Percentiles rank a stretch among this genome's conserved stretches.
Conservation (phyloP, 805 yeast species). For the Kazachstania taianensis region DNA sequence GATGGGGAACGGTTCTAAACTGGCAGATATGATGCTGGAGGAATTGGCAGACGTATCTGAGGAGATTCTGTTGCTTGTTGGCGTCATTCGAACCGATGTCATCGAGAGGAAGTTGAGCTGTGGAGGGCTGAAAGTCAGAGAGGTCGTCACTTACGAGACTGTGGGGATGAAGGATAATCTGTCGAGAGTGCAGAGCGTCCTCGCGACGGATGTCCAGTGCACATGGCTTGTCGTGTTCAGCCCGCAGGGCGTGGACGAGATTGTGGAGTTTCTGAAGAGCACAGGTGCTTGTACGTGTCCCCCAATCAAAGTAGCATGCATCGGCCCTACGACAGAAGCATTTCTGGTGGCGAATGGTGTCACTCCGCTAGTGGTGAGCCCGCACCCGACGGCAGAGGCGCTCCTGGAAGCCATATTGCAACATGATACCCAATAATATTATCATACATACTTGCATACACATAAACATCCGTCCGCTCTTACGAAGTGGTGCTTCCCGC, state of each 20-base stretch:
- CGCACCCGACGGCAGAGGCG: slow-evolving; percentile 59
- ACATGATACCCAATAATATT: neutral
- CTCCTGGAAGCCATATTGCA: slow-evolving; percentile 32
- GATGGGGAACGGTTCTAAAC: slow-evolving; percentile 71
- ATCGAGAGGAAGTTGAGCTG: slow-evolving; percentile 51
- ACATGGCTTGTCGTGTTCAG: slow-evolving; percentile 80
- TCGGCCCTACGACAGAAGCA: slow-evolving; percentile 84
- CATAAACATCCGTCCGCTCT: neutral
- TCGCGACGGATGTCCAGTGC: slow-evolving; percentile 7
- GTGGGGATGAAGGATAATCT: slow-evolving; percentile 38
- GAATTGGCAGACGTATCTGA: slow-evolving; percentile 18
- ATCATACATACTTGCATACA: neutral
- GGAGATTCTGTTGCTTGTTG: slow-evolving; percentile 65
- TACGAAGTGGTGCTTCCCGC: neutral
- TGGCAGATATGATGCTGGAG: slow-evolving; percentile 52
- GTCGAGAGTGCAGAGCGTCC: slow-evolving; percentile 26
- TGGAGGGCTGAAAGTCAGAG: slow-evolving; percentile 28
- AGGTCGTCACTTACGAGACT: slow-evolving; percentile 63
- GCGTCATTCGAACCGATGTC: slow-evolving; percentile 72
- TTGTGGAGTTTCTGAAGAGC: slow-evolving; percentile 38
- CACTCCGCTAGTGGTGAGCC: slow-evolving; percentile 52
- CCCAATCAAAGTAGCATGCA: slow-evolving; percentile 49
- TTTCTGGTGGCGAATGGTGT: slow-evolving; percentile 46
- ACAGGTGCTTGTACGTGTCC: no score
- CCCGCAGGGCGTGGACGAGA: slow-evolving; percentile 72